Evolutionary conservation across 192 early-diverging fungal species (phyloP), one percentile per base, ranked within the genome.

Genomic region (Entomortierella parvispora): DNA sequence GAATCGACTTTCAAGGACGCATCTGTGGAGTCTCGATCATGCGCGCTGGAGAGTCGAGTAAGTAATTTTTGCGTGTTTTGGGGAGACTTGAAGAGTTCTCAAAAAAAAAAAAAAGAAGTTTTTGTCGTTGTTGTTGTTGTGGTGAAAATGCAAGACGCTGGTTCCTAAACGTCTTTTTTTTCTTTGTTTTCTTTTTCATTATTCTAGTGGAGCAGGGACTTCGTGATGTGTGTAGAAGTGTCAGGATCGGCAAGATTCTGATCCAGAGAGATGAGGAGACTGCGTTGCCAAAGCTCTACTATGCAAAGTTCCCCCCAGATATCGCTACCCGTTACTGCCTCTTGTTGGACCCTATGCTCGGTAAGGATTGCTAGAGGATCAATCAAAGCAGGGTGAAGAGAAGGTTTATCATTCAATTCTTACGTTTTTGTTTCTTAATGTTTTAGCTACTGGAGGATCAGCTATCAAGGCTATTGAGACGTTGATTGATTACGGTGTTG

Each of bases 221-320:
- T 18, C 74, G 74, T 37, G 74, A 60, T 37, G 61, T 69, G 33
- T 71, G 57, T 78, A 87, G 88, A 62, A 93, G 92, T 79, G 93
- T 95, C 11, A 84, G 96, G 33, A 98, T 98, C 46, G 96, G 96
- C 52, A 98, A 98, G 84, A 95, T 98, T 33, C 68, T 98, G 51
- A 98, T 98, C 65, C 96, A 98, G 80, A 87, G 96, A 62, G 93
- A 98, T 69, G 96, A 98, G 83, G 93, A 93, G 69, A 98, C 96
- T 10, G 94, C 93, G 7, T 77, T 88, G 77, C 92, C 96, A 12
- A 93, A 93, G 86, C 85, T 98, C 48, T 98, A 91, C 82, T 98
- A 98, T 74, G 88, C 92, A 8, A 98, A 98, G 81, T 84, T 98
- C 29, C 96, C 96, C 32, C 88, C 88, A 58, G 96, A 96, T 69